Conservation (phyloP, 441 rosid species). For the Omphalea diandra region DNA sequence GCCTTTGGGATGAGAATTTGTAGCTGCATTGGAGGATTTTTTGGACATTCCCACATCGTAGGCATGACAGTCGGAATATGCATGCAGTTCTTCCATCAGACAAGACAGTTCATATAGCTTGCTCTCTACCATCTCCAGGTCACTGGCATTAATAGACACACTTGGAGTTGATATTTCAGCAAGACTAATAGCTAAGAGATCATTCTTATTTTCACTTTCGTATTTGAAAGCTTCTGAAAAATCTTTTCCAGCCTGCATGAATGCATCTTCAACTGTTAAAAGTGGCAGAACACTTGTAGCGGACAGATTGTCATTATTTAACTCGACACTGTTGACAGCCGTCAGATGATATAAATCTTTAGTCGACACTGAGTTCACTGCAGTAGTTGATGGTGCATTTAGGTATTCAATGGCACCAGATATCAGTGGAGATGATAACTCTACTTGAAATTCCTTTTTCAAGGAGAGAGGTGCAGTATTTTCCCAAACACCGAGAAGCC, state of each 20-base stretch:
- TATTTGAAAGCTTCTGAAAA: slow-evolving; percentile 24
- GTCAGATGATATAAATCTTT: slow-evolving; percentile 24
- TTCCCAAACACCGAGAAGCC: slow-evolving; percentile 18
- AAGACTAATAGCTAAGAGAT: slow-evolving; percentile 18
- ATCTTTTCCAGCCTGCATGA: slow-evolving; percentile 17
- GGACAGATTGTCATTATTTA: slow-evolving; percentile 16
- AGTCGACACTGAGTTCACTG: slow-evolving; percentile 18
- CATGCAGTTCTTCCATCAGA: slow-evolving; percentile 36
- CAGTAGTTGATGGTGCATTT: slow-evolving; percentile 29
- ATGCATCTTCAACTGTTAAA: slow-evolving; percentile 15
- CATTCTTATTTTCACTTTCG: slow-evolving; percentile 20
- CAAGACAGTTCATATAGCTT: slow-evolving; percentile 38
- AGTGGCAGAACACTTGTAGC: slow-evolving; percentile 24
- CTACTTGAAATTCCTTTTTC: slow-evolving; percentile 27
- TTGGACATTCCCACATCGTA: slow-evolving; percentile 17
- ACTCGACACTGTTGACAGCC: slow-evolving; percentile 22
- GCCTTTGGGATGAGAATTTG: slow-evolving; percentile 19
- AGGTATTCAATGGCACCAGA: slow-evolving; percentile 25
- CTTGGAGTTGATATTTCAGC: slow-evolving; percentile 27
- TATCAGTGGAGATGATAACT: slow-evolving; percentile 14
- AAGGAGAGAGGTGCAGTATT: slow-evolving; percentile 14
- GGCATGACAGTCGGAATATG: slow-evolving; percentile 23
- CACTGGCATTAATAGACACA: slow-evolving; percentile 22
- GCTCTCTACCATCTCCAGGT: slow-evolving; percentile 33
- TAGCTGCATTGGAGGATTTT: slow-evolving; percentile 25